Evolutionary conservation across 2,329 filamentous ascomycete genomes (phyloP), one percentile per base, ranked within the genome.

Genomic region (Apiospora marii): DNA sequence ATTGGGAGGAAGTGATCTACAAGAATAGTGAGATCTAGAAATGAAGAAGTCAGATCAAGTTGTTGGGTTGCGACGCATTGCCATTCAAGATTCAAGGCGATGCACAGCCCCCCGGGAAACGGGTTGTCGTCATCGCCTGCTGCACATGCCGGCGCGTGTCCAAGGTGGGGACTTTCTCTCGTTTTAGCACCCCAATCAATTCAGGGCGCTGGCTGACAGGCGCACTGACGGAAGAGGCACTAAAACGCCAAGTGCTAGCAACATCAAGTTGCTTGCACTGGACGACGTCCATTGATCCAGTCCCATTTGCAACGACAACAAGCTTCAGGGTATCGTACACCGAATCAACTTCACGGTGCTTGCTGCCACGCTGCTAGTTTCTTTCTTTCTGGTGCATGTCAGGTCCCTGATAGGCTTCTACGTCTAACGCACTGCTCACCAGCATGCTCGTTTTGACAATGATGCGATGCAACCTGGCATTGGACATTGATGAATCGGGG

Each of bases 71-170:
- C 53, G 53, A 61, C 53, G 53, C 53, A 61, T 61, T n/a, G 30
- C 53, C 16, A 22, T 58, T 61, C 53, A 61, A 61, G 53, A 61
- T 61, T 61, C 53, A 61, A 61, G 53, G 53, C 53, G 30, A 27
- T 61, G 53, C 53, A 61, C 53, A 61, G 30, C 53, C 53, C 53
- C 53, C 53, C 53, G 30, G 53, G 30, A 61, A 61, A 61, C 53
- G 14, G 53, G 53, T n/a, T 61, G 53, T 61, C 53, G 53, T 61
- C 53, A 61, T 61, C 7, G 53, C 53, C 30, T 61, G 53, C 53
- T 61, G 53, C 53, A 37, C 34, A 30, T 61, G 53, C 53, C 53
- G 53, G 46, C 27, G 46, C 30, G 30, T 7, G 30, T 30, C 14
- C 53, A 37, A 37, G 30, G 53, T 58, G 51, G 51, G 27, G 51